A percentile compares a stretch with the other conserved stretches of the same genome.
Evolutionary conservation across 495 filamentous ascomycete genomes (phyloP).

Genomic region (Penicillium coffeae): DNA sequence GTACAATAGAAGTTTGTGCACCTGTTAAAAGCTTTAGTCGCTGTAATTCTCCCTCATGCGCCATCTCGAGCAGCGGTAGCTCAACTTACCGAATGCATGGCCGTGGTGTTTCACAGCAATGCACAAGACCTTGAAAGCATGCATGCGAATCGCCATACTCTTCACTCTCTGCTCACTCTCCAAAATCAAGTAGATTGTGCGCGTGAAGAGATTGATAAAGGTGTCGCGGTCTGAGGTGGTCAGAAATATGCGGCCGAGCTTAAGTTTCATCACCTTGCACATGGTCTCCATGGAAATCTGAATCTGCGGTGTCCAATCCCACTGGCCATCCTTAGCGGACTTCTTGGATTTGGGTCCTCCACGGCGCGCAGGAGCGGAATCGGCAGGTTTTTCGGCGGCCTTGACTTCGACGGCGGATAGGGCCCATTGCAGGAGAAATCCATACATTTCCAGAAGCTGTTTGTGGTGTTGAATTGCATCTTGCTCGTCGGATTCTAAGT

Average conservation of each 20-base stretch:
- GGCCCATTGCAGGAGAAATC: constrained; percentile 91
- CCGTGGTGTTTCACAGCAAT: constrained; percentile 98
- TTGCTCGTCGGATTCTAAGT: constrained; percentile 87
- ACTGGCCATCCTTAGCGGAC: constrained; percentile 65
- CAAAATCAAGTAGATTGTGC: constrained; percentile 89
- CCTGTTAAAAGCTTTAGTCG: constrained; percentile 48
- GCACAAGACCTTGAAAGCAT: constrained; percentile 93
- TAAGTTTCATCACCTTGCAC: constrained; percentile 93
- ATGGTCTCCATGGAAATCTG: constrained; percentile 86
- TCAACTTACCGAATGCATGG: constrained; percentile 81
- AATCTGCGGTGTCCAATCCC: constrained; percentile 86
- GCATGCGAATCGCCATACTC: constrained; percentile 87
- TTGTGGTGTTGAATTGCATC: constrained; percentile 83
- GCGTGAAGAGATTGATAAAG: constrained; percentile 86
- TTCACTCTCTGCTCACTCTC: constrained; percentile 94
- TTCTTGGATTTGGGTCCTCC: constrained; percentile 81
- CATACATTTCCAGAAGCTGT: constrained; percentile 87
- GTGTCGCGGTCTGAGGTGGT: constrained; percentile 97
- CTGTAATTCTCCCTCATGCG: background rate
- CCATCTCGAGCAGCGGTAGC: too few species aligned
- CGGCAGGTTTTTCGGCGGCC: constrained; percentile 79
- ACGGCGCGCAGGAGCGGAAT: constrained; percentile 61
- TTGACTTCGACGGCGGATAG: constrained; percentile 90
- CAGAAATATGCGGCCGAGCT: constrained; percentile 85
- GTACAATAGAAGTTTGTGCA: constrained; percentile 95